These are phyloP conservation scores for Fusarium brachygibbosum DNA, from an alignment of 2,329 filamentous ascomycete species.

Conservation along the genomic window DNA sequence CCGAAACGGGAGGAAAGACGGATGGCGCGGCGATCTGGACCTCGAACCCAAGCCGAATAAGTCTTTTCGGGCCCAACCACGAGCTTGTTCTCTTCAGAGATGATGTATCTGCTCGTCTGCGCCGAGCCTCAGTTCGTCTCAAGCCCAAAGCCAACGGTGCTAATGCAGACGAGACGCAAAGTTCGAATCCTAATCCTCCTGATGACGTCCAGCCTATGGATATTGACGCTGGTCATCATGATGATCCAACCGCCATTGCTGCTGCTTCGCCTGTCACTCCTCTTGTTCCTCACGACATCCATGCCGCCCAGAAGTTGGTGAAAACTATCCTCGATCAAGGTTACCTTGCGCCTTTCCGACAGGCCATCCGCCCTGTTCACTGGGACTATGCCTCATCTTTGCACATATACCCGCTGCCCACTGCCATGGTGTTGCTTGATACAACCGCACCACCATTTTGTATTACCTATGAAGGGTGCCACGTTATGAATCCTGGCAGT, in stretches of 20 bases:
- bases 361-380: constrained; percentile 82
- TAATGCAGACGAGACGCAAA: constrained; percentile 50
- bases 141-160: constrained; percentile 59
- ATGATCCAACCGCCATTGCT: constrained; percentile 30
- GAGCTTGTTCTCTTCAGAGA: constrained; percentile 91
- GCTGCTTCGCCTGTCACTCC: constrained; percentile 55
- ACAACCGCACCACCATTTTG: constrained; percentile 84
- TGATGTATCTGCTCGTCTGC: constrained; percentile 83
- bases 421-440: constrained; percentile 85
- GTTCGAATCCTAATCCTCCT: constrained; percentile 24
- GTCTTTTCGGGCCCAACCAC: constrained; percentile 87
- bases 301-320: constrained; percentile 80
- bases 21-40: constrained; percentile 81
- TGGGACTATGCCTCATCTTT: constrained; percentile 88
- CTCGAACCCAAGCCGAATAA: constrained; percentile 85
- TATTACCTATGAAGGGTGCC: constrained; percentile 93
- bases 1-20: constrained; percentile 69
- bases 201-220: constrained; percentile 55
- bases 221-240: constrained; percentile 53
- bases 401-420: constrained; percentile 89
- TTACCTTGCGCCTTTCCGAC: constrained; percentile 86
- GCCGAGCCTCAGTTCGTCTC: constrained; percentile 81
- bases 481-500: constrained; percentile 92
- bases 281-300: constrained; percentile 63
- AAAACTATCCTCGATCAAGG: constrained; percentile 94